A percentile compares a stretch with the other conserved stretches of the same genome.
Conservation (phyloP, 805 yeast species). For the Kodamaea kakaduensis region DNA sequence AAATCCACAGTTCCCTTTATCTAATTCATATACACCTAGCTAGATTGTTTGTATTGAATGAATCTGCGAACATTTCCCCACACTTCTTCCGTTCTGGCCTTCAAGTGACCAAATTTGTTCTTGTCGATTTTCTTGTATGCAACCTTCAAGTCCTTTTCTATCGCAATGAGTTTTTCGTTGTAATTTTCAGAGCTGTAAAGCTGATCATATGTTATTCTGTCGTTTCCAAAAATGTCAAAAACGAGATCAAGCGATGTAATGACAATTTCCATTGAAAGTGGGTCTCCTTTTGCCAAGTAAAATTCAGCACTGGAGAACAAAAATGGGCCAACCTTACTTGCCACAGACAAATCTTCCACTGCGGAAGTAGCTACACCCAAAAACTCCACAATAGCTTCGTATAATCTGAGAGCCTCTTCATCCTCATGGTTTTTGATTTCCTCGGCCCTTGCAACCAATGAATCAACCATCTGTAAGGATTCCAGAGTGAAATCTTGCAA, state of each 20-base stretch:
- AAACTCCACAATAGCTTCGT: slow-evolving; percentile 46
- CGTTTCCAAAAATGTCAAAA: slow-evolving; percentile 73
- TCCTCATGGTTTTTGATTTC: slow-evolving; percentile 9
- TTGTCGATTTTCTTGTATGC: slow-evolving; percentile 64
- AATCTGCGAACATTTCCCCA: slow-evolving; percentile 67
- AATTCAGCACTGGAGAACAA: slow-evolving; percentile 14
- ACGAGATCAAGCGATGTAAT: slow-evolving; percentile 61
- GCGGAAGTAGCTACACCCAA: slow-evolving; percentile 37
- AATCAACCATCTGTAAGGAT: slow-evolving; percentile 22
- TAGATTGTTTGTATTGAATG: slow-evolving; percentile 53
- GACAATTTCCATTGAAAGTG: slow-evolving; percentile 35
- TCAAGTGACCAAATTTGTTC: slow-evolving; percentile 52
- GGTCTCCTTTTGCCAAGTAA: slow-evolving; percentile 6
- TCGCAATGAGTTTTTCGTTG: slow-evolving; percentile 36
- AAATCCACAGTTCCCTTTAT: neutral
- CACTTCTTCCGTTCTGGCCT: slow-evolving; percentile 63
- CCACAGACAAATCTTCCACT: slow-evolving; percentile 20
- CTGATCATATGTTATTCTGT: slow-evolving; percentile 61
- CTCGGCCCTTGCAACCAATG: slow-evolving; percentile 21
- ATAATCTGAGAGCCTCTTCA: slow-evolving; percentile 10
- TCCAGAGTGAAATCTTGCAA: slow-evolving; percentile 27
- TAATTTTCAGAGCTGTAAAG: slow-evolving; percentile 59
- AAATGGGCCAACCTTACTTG: slow-evolving; percentile 8
- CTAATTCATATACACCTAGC: neutral
- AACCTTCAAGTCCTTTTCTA: slow-evolving; percentile 47